Percentiles rank a stretch among this genome's conserved stretches.
These are phyloP conservation scores for Yamadazyma trypodendri DNA, from an alignment of 1,139 yeast genomes.

Conservation along the genomic window DNA sequence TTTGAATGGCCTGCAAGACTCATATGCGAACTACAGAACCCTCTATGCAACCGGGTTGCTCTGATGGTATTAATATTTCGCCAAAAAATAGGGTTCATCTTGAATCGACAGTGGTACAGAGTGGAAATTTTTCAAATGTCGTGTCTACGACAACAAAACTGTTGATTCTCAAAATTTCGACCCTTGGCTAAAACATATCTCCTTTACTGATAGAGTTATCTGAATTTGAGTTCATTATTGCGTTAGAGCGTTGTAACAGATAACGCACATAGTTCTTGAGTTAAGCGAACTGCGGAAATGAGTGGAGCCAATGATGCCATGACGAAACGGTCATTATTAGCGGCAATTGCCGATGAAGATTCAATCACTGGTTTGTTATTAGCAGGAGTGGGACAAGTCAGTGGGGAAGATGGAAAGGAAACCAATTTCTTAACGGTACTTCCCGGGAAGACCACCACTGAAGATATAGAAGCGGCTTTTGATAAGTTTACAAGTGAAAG, in stretches of 20 bases:
- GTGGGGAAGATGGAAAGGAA: constrained; percentile 60
- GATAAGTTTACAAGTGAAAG: constrained; percentile 71
- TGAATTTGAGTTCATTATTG: too few relatives aligned
- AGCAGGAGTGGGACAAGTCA: constrained; percentile 94
- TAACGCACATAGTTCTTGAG: too few relatives aligned
- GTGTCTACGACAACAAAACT: not conserved
- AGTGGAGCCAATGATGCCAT: constrained; percentile 38
- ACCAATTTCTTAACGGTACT: constrained; percentile 81
- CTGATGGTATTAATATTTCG: not conserved
- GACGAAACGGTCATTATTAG: constrained; percentile 75
- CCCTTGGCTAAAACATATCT: too few relatives aligned
- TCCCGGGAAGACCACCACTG: constrained; percentile 75
- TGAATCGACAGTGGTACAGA: not conserved
- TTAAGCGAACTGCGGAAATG: constrained; percentile 4
- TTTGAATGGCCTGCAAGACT: constrained; percentile 75
- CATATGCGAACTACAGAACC: constrained; percentile 12
- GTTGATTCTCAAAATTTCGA: constrained; percentile 1
- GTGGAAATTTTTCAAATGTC: not conserved
- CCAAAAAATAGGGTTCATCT: not conserved
- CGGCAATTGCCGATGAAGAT: constrained; percentile 96
- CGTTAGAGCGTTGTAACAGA: too few relatives aligned
- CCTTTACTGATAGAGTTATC: not conserved
- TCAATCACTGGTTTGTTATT: constrained; percentile 92
- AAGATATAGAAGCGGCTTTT: constrained; percentile 73
- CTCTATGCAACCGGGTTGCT: not conserved